Percentiles rank a stretch among this genome's conserved stretches.
These are phyloP conservation scores for Moniliella sp. DNA, from an alignment of 1,284 basidiomycete species.

Conservation along the genomic window DNA sequence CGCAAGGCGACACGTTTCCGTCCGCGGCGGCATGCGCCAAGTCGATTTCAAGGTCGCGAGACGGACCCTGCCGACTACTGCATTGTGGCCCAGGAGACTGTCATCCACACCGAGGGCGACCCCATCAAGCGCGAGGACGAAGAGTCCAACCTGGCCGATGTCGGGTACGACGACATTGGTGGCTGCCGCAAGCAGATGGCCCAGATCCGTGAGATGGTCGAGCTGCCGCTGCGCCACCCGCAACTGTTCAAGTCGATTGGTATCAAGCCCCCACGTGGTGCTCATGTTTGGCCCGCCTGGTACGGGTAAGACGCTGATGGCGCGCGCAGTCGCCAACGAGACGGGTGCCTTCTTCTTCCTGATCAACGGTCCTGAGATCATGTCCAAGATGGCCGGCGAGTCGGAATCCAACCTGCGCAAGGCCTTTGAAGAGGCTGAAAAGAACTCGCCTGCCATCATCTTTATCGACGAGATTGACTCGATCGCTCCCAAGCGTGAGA, in stretches of 20 bases:
- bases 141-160: slow-evolving; percentile 82
- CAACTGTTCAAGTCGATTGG: slow-evolving; percentile 98
- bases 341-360: slow-evolving; percentile 99
- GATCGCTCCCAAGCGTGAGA: slow-evolving; percentile 97
- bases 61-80: slow-evolving; percentile 76
- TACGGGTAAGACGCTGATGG: slow-evolving; percentile 47
- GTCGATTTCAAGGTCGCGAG: slow-evolving; percentile 98
- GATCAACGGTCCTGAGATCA: slow-evolving; percentile 97
- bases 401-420: slow-evolving; percentile 88
- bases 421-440: slow-evolving; percentile 96
- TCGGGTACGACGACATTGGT: slow-evolving; percentile 97
- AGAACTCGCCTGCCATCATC: slow-evolving; percentile 97
- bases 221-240: slow-evolving; percentile 86
- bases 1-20: slow-evolving; percentile 95
- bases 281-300: slow-evolving; percentile 34
- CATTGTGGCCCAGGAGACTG: slow-evolving; percentile 88
- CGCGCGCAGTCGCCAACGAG: slow-evolving; percentile 93
- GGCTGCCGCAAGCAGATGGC: slow-evolving; percentile 98
- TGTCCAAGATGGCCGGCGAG: slow-evolving; percentile 99
- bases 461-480: slow-evolving; percentile 99
- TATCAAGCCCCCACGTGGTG: slow-evolving; percentile 81
- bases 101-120: slow-evolving; percentile 92
- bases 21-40: slow-evolving; percentile 47
- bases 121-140: slow-evolving; percentile 97
- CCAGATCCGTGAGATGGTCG: slow-evolving; percentile 94